These are phyloP conservation scores for Termitomyces heimii DNA, from an alignment of 768 basidiomycete species.

Conservation along the genomic window DNA sequence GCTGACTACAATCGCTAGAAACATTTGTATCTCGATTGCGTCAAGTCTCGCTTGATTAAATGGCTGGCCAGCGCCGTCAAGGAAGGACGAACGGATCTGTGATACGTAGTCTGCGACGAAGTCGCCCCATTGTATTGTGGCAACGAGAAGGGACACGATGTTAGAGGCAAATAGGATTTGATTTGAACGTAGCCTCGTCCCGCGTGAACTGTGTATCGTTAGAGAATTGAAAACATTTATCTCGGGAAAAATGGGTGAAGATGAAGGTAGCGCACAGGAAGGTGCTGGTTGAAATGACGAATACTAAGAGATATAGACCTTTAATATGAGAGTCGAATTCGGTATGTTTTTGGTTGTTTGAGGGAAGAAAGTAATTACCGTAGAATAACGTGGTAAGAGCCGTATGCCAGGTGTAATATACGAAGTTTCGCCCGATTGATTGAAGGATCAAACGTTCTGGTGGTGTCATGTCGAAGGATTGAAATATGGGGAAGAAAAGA, in stretches of 20 bases:
- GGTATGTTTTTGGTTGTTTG: background rate
- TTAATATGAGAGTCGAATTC: background rate
- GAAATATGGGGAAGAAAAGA: background rate
- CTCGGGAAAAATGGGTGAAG: background rate
- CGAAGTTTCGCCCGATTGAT: background rate
- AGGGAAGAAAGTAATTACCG: background rate
- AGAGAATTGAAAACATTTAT: background rate
- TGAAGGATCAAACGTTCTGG: too few relatives aligned
- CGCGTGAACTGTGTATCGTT: background rate
- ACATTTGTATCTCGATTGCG: background rate
- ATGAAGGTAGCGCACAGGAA: background rate
- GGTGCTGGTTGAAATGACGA: background rate
- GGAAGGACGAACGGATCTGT: background rate
- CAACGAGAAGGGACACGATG: background rate
- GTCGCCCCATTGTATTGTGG: background rate
- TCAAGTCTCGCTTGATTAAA: background rate
- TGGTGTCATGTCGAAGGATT: background rate
- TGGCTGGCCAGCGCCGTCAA: background rate
- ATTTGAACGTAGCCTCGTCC: background rate
- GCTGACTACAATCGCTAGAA: background rate
- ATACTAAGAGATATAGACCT: background rate
- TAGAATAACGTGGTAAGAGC: background rate
- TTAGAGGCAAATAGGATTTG: background rate
- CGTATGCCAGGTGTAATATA: background rate
- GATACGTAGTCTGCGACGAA: slow-evolving; percentile 2